Evolutionary conservation across 2,329 filamentous ascomycete species (phyloP).

Genomic region (Stachybotrys echinatus): DNA sequence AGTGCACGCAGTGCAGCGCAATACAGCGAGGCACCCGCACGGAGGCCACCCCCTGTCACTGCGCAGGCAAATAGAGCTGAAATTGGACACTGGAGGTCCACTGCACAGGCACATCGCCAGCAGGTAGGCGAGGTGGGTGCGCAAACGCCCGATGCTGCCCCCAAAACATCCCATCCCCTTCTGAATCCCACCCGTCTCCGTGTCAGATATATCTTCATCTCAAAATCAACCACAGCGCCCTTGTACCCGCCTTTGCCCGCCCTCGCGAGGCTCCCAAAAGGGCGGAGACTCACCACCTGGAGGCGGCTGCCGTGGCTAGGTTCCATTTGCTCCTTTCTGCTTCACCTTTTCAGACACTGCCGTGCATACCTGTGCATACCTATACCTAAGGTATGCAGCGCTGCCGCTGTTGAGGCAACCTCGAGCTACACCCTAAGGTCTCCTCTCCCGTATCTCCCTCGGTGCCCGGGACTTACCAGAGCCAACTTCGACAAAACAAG

Average conservation of each 20-base stretch:
- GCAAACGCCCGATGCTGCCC: not conserved
- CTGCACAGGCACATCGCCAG: not conserved
- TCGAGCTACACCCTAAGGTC: too few species aligned
- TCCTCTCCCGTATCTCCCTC: too few species aligned
- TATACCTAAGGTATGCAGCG: too few species aligned
- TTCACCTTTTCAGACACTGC: too few species aligned
- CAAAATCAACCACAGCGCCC: too few species aligned
- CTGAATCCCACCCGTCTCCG: not conserved
- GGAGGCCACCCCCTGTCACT: not conserved
- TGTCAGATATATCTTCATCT: not conserved
- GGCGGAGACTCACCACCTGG: not conserved
- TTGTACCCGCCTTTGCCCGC: not conserved
- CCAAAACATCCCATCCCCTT: not conserved
- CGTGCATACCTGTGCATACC: too few species aligned
- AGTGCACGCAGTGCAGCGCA: not conserved
- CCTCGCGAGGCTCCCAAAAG: not conserved
- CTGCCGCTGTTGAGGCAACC: too few species aligned
- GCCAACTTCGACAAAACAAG: not conserved
- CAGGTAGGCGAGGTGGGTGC: not conserved
- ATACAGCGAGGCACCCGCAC: not conserved
- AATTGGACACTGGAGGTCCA: not conserved
- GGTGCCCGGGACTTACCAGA: not conserved
- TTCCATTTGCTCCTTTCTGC: not conserved
- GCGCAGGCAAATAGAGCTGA: not conserved
- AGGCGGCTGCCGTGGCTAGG: not conserved